Evolutionary conservation across 2,329 filamentous ascomycete genomes (phyloP), one percentile per base, ranked within the genome.

Genomic region (Diplodia sapinea): DNA sequence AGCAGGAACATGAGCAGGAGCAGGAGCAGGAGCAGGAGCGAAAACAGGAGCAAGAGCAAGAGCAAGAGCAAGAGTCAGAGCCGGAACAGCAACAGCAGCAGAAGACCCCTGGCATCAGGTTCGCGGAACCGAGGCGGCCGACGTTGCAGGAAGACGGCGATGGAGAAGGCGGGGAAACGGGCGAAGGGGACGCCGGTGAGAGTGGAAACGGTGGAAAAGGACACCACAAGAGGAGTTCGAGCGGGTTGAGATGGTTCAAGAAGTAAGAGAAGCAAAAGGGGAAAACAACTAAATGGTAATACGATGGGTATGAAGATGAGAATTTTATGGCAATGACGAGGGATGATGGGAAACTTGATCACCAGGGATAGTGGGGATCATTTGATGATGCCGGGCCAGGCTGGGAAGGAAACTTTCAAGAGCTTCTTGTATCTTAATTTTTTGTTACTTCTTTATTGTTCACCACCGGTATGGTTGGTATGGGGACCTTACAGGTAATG

Each of bases 101-200:
- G 47, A 57, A 57, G 36, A 36, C 40, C 12, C 63, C 64, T 20
- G 68, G 67, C 55, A 70, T 71, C 50, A 67, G 69, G 17, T 71
- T 71, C 55, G 69, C 69, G n/a, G 66, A 68, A 40, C 66, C 66
- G 5, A 50, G 56, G 12, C 38, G 50, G 3, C 66, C 65, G 26
- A 55, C 38, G 31, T 20, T 51, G 40, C 65, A 66, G 31, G 43
- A 67, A 17, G 55, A 61, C 12, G 20, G 38, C 15, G 54, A 43
- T 20, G 54, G 47, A 29, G 38, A 52, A 1, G 64, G 52, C n/a
- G 64, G 4, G 15, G 64, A 49, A 20, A 29, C 20, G 2, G 50
- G 40, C 5, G 50, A 17, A 11, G 50, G 23, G 6, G 62, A 55
- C 5, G 52, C 40, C 2, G 43, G 20, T 38, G 64, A 55, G 15